Evolutionary conservation across 495 filamentous ascomycete genomes (phyloP).

Genomic region (Penicillium roqueforti): DNA sequence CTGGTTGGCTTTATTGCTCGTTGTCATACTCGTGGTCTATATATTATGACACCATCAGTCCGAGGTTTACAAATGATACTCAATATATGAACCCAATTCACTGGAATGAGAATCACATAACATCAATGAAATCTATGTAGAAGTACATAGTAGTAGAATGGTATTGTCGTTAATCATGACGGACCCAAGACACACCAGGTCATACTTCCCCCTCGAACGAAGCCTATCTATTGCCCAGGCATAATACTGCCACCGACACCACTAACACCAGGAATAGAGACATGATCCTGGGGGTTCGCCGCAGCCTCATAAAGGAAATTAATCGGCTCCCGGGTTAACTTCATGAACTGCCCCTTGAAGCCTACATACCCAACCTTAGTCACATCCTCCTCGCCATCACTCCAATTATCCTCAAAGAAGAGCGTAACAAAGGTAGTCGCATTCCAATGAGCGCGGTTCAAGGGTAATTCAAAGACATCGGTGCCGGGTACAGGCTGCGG

Average conservation of each 20-base stretch:
- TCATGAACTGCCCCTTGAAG: conserved; percentile 90
- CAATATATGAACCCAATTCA: not conserved
- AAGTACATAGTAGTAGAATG: not conserved
- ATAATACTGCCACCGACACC: conserved; percentile 38
- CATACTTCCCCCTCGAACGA: not conserved
- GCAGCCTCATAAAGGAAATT: conserved; percentile 91
- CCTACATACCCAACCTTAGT: conserved; percentile 79
- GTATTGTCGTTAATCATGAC: conserved; percentile 4
- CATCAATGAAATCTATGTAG: not conserved
- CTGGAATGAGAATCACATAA: not conserved
- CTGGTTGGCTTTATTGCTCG: conserved; percentile 8
- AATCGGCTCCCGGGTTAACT: conserved; percentile 73
- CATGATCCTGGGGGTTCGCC: conserved; percentile 84
- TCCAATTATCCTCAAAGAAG: conserved; percentile 71
- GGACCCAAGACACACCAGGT: not conserved
- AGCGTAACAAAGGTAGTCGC: conserved; percentile 69
- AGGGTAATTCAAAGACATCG: conserved; percentile 77
- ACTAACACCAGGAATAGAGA: conserved; percentile 45
- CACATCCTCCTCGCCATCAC: conserved; percentile 65
- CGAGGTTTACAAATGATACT: not conserved
- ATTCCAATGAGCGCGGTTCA: conserved; percentile 86
- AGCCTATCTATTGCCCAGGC: conserved; percentile 32
- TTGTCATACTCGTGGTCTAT: conserved; percentile 7
- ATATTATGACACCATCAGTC: not conserved
- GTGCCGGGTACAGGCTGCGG: conserved; percentile 58